Evolutionary conservation across 1,284 basidiomycete species (phyloP).

Genomic region (Mycosarcoma maydis): DNA sequence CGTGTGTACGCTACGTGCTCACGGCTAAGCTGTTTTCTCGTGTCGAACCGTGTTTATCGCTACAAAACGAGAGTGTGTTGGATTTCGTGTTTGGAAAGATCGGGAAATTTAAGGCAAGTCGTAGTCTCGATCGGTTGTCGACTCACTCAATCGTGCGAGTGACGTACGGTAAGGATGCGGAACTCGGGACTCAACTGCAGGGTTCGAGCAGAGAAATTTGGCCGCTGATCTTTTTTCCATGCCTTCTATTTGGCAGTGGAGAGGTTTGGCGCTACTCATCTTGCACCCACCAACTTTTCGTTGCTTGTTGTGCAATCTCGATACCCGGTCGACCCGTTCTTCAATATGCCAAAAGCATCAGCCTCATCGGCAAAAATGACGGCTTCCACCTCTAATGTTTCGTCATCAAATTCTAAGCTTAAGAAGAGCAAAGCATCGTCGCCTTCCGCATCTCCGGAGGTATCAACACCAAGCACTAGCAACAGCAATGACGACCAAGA

Average conservation of each 20-base stretch:
- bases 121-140: not conserved
- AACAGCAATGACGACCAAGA: slow-evolving; percentile 13
- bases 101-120: slow-evolving; percentile 1
- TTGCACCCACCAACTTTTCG: not conserved
- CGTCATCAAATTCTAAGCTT: slow-evolving; percentile 10
- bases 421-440: slow-evolving; percentile 18
- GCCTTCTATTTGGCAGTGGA: not conserved
- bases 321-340: not conserved
- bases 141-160: slow-evolving; percentile 2
- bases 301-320: too few relatives aligned
- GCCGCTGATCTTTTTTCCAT: not conserved
- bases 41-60: not conserved
- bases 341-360: slow-evolving; percentile 12
- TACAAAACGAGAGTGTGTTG: too few relatives aligned
- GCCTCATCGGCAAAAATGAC: slow-evolving; percentile 17
- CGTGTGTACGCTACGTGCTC: too few relatives aligned
- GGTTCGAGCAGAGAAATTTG: slow-evolving; percentile 15
- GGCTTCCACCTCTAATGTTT: slow-evolving; percentile 7
- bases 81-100: not conserved
- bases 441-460: slow-evolving; percentile 3
- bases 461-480: slow-evolving; percentile 3
- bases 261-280: too few relatives aligned
- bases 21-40: not conserved
- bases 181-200: slow-evolving; percentile 5
- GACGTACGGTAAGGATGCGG: not conserved